Evolutionary conservation across 805 yeast genomes (phyloP).

Genomic region (Candida adriatica): DNA sequence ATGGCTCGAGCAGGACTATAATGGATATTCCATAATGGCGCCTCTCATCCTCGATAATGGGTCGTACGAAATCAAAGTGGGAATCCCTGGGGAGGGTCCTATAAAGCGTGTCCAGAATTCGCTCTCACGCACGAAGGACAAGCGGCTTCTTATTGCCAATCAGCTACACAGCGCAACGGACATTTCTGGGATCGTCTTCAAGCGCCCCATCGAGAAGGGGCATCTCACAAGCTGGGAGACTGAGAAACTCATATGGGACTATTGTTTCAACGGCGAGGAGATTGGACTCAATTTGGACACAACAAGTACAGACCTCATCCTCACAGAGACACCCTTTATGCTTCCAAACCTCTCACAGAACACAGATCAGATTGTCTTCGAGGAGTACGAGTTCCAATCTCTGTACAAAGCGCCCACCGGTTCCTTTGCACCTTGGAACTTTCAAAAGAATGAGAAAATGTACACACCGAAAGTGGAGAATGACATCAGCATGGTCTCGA

Average conservation of each 20-base stretch:
- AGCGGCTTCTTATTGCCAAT: constrained; percentile 66
- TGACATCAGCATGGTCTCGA: constrained; percentile 11
- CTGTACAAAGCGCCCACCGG: constrained; percentile 62
- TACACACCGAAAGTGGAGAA: constrained; percentile 21
- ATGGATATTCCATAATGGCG: constrained; percentile 1
- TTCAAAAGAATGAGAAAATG: constrained; percentile 21
- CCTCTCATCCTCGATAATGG: constrained; percentile 82
- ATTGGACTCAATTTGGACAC: constrained; percentile 37
- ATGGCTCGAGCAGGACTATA: neutral
- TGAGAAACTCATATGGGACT: constrained; percentile 88
- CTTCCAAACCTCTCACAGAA: constrained; percentile 75
- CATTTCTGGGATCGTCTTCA: constrained; percentile 63
- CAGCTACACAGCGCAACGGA: constrained; percentile 59
- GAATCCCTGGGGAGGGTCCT: constrained; percentile 31
- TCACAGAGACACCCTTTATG: constrained; percentile 78
- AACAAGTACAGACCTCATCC: constrained; percentile 52
- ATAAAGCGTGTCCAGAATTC: constrained; percentile 60
- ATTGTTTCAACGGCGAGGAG: constrained; percentile 31
- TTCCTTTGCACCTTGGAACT: constrained; percentile 58
- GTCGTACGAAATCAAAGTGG: constrained; percentile 71
- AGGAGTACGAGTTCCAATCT: constrained; percentile 77
- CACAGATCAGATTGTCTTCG: constrained; percentile 89
- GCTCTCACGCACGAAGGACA: constrained; percentile 69
- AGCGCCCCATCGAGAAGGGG: constrained; percentile 85
- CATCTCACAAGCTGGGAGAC: constrained; percentile 88